Conservation (phyloP, 805 yeast species). For the Candida insectalens region DNA sequence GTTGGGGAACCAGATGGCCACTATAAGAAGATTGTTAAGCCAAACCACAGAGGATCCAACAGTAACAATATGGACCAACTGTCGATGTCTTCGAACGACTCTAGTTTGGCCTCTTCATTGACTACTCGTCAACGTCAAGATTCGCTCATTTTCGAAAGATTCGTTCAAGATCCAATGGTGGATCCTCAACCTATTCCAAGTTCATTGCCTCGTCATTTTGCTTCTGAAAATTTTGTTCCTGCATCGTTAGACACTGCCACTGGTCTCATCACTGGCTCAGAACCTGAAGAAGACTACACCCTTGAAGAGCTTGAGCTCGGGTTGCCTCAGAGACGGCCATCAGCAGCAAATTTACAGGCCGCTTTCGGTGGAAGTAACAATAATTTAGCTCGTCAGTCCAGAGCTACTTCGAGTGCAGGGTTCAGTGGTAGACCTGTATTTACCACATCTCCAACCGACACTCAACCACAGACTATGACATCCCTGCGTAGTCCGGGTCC, state of each 20-base stretch:
- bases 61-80: too few relatives aligned
- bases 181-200: constrained; percentile 20
- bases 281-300: constrained; percentile 6
- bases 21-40: too few relatives aligned
- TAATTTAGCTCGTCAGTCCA: constrained; percentile 19
- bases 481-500: constrained; percentile 5
- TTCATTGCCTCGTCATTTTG: constrained; percentile 27
- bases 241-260: constrained; percentile 45
- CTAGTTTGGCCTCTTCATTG: constrained; percentile 6
- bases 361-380: constrained; percentile 20
- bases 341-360: constrained; percentile 39
- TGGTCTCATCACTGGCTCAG: constrained; percentile 25
- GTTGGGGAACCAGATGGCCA: too few relatives aligned
- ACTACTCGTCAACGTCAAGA: constrained; percentile 17
- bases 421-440: constrained; percentile 8
- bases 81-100: constrained; percentile 6
- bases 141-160: constrained; percentile 55
- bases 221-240: constrained; percentile 44
- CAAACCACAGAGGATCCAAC: too few relatives aligned
- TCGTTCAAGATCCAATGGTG: constrained; percentile 48
- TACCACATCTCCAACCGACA: constrained; percentile 6
- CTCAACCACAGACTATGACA: background rate
- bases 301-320: constrained; percentile 37
- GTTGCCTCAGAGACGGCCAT: constrained; percentile 39
- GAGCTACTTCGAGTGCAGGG: constrained; percentile 1